A percentile compares a stretch with the other conserved stretches of the same genome.
These are phyloP conservation scores for Bacidia rubella DNA, from an alignment of 495 filamentous ascomycete genomes.

Conservation along the genomic window DNA sequence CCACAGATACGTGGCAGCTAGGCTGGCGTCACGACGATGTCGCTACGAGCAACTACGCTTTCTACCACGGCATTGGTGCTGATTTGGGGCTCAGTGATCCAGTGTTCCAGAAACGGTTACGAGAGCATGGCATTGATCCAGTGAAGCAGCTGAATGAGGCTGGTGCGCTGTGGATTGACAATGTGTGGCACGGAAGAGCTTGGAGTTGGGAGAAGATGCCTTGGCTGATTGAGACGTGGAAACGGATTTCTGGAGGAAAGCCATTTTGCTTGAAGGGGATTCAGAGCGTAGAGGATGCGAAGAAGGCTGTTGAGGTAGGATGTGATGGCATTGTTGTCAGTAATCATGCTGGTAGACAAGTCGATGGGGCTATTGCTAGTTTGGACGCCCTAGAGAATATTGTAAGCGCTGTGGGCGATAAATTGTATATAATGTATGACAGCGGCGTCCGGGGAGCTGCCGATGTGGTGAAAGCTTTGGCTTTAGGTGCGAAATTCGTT, in stretches of 20 bases:
- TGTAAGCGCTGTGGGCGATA: constrained; percentile 39
- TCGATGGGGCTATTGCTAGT: constrained; percentile 48
- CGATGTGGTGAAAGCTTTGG: constrained; percentile 50
- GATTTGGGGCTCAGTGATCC: constrained; percentile 46
- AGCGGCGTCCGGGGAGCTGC: constrained; percentile 42
- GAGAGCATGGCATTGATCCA: constrained; percentile 39
- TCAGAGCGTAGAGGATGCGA: constrained; percentile 39
- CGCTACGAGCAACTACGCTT: constrained; percentile 45
- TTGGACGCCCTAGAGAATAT: constrained; percentile 53
- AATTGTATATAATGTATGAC: constrained; percentile 48
- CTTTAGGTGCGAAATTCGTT: constrained; percentile 50
- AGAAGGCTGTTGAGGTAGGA: constrained; percentile 38
- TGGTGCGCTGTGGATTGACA: constrained; percentile 49
- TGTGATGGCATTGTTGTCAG: constrained; percentile 45
- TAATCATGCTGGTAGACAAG: constrained; percentile 50
- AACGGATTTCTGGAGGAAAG: constrained; percentile 34
- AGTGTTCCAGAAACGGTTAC: constrained; percentile 39
- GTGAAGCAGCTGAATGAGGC: constrained; percentile 35
- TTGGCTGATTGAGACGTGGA: constrained; percentile 42
- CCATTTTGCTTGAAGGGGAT: constrained; percentile 48
- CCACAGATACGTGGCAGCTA: constrained; percentile 51
- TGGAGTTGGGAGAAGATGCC: constrained; percentile 45
- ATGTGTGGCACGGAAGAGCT: constrained; percentile 49
- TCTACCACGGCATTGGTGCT: constrained; percentile 43
- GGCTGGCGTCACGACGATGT: constrained; percentile 54